These are phyloP conservation scores for Trichoderma semiorbis DNA, from an alignment of 2,329 filamentous ascomycete genomes.

Conservation along the genomic window DNA sequence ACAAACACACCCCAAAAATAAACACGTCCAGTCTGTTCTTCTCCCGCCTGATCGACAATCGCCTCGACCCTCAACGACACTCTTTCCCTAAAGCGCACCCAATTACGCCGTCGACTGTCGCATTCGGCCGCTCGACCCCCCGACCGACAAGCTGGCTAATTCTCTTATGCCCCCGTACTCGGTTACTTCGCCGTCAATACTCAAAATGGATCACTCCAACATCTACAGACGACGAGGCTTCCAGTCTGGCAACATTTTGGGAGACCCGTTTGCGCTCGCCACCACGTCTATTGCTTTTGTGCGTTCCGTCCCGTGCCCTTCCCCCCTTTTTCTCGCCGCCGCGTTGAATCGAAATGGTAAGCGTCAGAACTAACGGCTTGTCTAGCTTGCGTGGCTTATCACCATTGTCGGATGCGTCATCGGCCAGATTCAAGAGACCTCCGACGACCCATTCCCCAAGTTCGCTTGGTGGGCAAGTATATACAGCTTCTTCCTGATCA, in stretches of 20 bases:
- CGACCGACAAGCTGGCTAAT: constrained; percentile 9
- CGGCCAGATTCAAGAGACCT: constrained; percentile 50
- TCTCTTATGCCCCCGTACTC: constrained; percentile 71
- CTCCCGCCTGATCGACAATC: constrained; percentile 1
- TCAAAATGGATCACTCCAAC: constrained; percentile 74
- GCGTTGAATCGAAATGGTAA: not conserved
- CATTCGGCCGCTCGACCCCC: constrained; percentile 6
- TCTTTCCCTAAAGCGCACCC: not conserved
- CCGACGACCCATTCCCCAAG: constrained; percentile 62
- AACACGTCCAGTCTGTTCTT: not conserved
- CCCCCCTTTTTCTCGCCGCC: constrained; percentile 1
- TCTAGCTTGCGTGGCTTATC: constrained; percentile 89
- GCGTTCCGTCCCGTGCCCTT: constrained; percentile 37
- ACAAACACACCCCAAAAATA: not conserved
- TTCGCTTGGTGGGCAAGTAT: constrained; percentile 91
- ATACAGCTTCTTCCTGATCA: constrained; percentile 79
- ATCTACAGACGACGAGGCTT: constrained; percentile 60
- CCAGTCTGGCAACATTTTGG: constrained; percentile 83
- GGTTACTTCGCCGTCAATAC: constrained; percentile 67
- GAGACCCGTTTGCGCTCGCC: constrained; percentile 92
- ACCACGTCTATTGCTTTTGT: constrained; percentile 90
- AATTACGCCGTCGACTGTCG: constrained; percentile 6
- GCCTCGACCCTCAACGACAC: constrained; percentile 8
- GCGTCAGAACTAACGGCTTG: constrained; percentile 21
- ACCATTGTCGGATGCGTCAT: constrained; percentile 84